Evolutionary conservation across 2,329 filamentous ascomycete genomes (phyloP), one percentile per base, ranked within the genome.

Genomic region (Alternaria sp.): DNA sequence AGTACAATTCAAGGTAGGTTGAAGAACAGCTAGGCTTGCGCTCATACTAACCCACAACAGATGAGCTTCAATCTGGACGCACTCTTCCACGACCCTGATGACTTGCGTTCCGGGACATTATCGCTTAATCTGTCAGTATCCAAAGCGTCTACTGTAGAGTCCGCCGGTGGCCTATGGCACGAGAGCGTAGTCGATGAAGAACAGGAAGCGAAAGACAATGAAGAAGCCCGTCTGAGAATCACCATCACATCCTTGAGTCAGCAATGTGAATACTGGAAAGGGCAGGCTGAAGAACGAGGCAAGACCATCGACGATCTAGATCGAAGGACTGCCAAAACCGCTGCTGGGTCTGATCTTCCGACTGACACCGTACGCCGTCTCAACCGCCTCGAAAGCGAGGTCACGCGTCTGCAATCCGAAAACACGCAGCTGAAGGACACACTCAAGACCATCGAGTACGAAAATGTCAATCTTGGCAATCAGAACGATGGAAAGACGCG

Each of bases 301-400:
- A 52, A 47, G 15, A 21, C n/a, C 13, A 61, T 62, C 36, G 52
- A 54, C 8, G 43, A 54, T 2, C 52, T 70, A 10, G 30, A 62
- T 12, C 62, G 56, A n/a, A 56, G 45, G 15, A 17, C 57, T 17
- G 43, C 46, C 3, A 67, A 55, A 23, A 13, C 51, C 4, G 40
- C 54, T 2, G 23, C 62, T 1, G 19, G 28, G 1, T 45, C 36
- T 4, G 32, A 47, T 2, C 44, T 64, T 6, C 45, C 62, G 6
- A 15, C 25, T 11, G 63, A 67, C 30, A 45, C 62, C n/a, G 52
- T 66, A 6, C 23, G 56, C 40, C 62, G 65, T 9, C 21, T 70
- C 17, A 61, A 68, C 21, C 45, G 47, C 15, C 61, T 72, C 5
- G 60, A 72, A 44, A 59, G 23, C 7, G 66, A 69, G 5, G 61